Evolutionary conservation across 2,329 filamentous ascomycete genomes (phyloP).

Genomic region (Elsinoe arachidis): DNA sequence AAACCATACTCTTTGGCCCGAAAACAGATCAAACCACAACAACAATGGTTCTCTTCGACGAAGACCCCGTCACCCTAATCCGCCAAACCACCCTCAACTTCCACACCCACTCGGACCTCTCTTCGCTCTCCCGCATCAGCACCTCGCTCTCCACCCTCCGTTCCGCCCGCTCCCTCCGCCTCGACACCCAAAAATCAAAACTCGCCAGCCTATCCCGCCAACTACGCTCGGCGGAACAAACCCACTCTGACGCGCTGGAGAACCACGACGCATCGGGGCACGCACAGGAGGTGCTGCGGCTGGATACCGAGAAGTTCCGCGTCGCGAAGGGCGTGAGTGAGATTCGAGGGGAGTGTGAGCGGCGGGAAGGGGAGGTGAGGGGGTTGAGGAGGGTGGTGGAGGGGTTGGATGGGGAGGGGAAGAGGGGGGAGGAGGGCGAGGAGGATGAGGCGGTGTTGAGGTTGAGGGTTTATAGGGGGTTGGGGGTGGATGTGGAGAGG

Average conservation of each 20-base stretch:
- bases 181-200: slow-evolving; percentile 33
- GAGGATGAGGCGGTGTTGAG: slow-evolving; percentile 54
- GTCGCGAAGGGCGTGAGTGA: slow-evolving; percentile 86
- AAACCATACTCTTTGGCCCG: background rate
- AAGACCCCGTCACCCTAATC: slow-evolving; percentile 84
- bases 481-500: slow-evolving; percentile 85
- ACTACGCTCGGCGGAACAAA: slow-evolving; percentile 63
- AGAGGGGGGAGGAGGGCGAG: slow-evolving; percentile 34
- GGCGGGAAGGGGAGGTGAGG: slow-evolving; percentile 69
- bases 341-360: slow-evolving; percentile 87
- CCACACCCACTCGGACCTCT: slow-evolving; percentile 83
- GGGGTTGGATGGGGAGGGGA: slow-evolving; percentile 78
- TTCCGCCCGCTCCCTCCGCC: slow-evolving; percentile 69
- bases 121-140: slow-evolving; percentile 71
- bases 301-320: slow-evolving; percentile 91
- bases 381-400: slow-evolving; percentile 66
- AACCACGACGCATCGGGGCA: slow-evolving; percentile 71
- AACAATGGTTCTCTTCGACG: slow-evolving; percentile 78
- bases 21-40: background rate
- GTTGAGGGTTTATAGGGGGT: slow-evolving; percentile 79
- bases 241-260: slow-evolving; percentile 66
- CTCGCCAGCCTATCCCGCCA: slow-evolving; percentile 59
- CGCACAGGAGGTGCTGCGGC: slow-evolving; percentile 71
- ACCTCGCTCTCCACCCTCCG: slow-evolving; percentile 77
- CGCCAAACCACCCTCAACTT: slow-evolving; percentile 88